These are phyloP conservation scores for Excoecaria cochinchinensis DNA, from an alignment of 345 rosid species.

Conservation along the genomic window DNA sequence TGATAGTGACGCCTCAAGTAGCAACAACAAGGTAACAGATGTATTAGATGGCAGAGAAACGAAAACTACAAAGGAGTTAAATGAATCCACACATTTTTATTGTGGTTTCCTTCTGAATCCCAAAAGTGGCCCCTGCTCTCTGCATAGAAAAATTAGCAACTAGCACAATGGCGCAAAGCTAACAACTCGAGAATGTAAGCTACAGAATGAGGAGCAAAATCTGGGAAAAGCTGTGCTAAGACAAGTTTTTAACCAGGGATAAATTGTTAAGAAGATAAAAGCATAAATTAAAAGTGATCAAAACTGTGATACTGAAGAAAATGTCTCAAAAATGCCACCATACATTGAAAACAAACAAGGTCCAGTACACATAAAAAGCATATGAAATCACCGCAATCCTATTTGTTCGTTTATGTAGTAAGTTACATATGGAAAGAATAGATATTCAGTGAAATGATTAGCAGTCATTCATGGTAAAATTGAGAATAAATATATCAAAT, in stretches of 20 bases:
- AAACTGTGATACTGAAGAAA: not conserved
- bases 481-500: not conserved
- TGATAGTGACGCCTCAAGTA: not conserved
- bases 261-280: not conserved
- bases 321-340: not conserved
- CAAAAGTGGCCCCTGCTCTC: conserved; percentile 72
- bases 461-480: too few species aligned
- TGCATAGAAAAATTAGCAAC: conserved; percentile 85
- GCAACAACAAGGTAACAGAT: too few species aligned
- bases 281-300: not conserved
- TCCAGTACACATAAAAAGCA: not conserved
- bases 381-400: not conserved
- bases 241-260: too few species aligned
- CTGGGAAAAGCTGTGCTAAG: too few species aligned
- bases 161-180: too few species aligned
- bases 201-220: too few species aligned
- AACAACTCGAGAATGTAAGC: too few species aligned
- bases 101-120: conserved; percentile 86
- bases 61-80: not conserved
- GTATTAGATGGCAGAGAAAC: too few species aligned
- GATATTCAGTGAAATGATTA: too few species aligned
- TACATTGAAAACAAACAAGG: not conserved
- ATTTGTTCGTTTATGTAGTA: not conserved
- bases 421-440: not conserved
- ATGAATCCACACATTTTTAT: conserved; percentile 50